Conservation (phyloP, 495 filamentous ascomycete species). For the Cenococcum geophilum region DNA sequence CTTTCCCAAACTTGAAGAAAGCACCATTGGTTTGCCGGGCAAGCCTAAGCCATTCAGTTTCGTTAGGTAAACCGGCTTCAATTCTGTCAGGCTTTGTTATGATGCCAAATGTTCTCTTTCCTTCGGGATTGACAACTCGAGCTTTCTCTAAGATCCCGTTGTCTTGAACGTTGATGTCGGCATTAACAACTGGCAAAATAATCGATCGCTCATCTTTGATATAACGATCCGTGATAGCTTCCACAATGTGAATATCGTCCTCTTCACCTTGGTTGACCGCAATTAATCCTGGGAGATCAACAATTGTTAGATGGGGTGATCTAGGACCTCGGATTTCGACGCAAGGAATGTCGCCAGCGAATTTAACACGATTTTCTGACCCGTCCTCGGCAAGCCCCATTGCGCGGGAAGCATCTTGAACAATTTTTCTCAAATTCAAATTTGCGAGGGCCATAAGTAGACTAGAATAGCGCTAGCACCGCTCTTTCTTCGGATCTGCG, state of each 20-base stretch:
- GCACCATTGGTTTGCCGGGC: neutral
- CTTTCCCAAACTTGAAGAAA: slow-evolving; percentile 1
- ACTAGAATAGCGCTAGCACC: neutral
- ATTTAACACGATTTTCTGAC: neutral
- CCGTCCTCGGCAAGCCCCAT: neutral
- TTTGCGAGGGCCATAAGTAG: neutral
- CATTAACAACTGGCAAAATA: neutral
- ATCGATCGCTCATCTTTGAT: neutral
- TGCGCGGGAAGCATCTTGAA: neutral
- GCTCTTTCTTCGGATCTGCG: neutral
- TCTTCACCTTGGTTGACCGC: neutral
- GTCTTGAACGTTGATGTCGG: neutral
- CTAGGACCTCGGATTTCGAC: neutral
- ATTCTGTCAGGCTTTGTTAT: neutral
- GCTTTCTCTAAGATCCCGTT: neutral
- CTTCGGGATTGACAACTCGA: neutral
- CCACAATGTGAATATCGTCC: neutral
- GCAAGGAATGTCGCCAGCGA: neutral
- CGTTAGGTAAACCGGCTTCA: neutral
- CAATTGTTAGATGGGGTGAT: neutral
- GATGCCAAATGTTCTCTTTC: neutral
- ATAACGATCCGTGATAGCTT: neutral
- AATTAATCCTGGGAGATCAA: slow-evolving; percentile 1
- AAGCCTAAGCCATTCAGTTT: neutral
- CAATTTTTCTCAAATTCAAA: neutral